Evolutionary conservation across 805 yeast species (phyloP).

Genomic region (Myxozyma sirexii): DNA sequence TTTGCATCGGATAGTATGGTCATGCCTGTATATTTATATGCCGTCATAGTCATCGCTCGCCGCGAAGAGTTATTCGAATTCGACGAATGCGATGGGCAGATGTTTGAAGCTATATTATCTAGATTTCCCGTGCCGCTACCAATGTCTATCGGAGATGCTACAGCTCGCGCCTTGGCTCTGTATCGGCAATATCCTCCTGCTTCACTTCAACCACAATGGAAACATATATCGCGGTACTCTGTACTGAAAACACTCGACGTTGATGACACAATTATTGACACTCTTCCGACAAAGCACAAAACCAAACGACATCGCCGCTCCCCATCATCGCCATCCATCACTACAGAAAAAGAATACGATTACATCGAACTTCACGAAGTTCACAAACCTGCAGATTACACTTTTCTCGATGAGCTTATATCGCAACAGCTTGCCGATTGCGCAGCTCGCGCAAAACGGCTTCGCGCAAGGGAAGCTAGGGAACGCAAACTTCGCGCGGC

Average conservation of each 20-base stretch:
- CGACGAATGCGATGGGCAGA: constrained; percentile 43
- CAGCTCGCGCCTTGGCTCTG: constrained; percentile 34
- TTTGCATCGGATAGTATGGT: constrained; percentile 59
- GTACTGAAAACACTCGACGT: constrained; percentile 40
- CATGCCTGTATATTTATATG: constrained; percentile 62
- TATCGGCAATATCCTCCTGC: constrained; percentile 34
- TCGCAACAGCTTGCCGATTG: constrained; percentile 19
- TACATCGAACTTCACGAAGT: constrained; percentile 29
- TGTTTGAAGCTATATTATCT: constrained; percentile 48
- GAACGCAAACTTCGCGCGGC: constrained; percentile 4
- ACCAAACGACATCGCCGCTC: neutral
- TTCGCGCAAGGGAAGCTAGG: neutral
- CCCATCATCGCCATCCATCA: neutral
- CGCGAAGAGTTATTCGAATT: constrained; percentile 50
- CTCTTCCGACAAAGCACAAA: neutral
- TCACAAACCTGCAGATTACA: constrained; percentile 5
- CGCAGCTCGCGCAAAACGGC: constrained; percentile 5
- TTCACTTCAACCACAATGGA: constrained; percentile 34
- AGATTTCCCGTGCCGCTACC: constrained; percentile 37
- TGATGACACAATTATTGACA: neutral
- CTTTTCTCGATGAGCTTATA: constrained; percentile 10
- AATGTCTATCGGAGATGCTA: constrained; percentile 31
- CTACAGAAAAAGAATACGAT: constrained; percentile 18
- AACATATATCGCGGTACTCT: constrained; percentile 40
- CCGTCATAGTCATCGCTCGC: constrained; percentile 46